Base-by-base conservation (phyloP, 805 yeast species). In the Ogataea haglerorum region DNA sequence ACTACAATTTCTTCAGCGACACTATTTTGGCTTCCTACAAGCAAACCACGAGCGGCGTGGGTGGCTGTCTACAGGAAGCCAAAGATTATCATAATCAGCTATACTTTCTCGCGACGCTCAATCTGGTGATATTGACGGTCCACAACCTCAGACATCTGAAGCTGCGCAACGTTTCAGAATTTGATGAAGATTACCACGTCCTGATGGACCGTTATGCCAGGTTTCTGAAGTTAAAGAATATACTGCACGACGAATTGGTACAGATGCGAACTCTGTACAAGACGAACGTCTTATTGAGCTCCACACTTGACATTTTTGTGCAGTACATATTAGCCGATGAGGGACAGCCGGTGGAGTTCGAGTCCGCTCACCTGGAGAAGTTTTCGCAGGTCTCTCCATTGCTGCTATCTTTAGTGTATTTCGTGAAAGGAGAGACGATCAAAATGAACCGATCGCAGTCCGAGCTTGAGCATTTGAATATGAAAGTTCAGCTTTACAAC, bases 341-440 rank as follows among this genome's bases (percentile, higher is more conserved):
- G 3, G 6, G 23, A 2, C 18, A 24, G 1, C 30, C 30, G 8
- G 10, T 31, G 5, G 26, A 28, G 5, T 19, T 34, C 19, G 4
- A 35, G 3, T 7, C 37, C 14, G 39, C 41, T 9, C 17, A 16
- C 5, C 9, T 49, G 1, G 40, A 48, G 5, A 43, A 35, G 21
- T 33, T 48, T 4, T 15, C 32, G 4, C 52, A 46, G n/a, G 32
- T 42, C 2, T 46, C 58, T 1, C 65, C 65, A 5, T 32, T 58
- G 21, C 38, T 61, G 12, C 30, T 52, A 6, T 52, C 65, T 1
- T 33, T 59, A n/a, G 14, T 54, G 3, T 58, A 50, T 32, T 56
- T 48, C 17, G 52, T 56, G 14, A 38, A 39, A 15, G 61, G 54
- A 5, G 33, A 47, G 28, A 47, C 49, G 2, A 34, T 37, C 27